Percentiles rank a stretch among this genome's conserved stretches.
phyloP scores from a whole-genome alignment of 2,329 filamentous ascomycete genomes.

The Verticillium albo-atrum region DNA sequence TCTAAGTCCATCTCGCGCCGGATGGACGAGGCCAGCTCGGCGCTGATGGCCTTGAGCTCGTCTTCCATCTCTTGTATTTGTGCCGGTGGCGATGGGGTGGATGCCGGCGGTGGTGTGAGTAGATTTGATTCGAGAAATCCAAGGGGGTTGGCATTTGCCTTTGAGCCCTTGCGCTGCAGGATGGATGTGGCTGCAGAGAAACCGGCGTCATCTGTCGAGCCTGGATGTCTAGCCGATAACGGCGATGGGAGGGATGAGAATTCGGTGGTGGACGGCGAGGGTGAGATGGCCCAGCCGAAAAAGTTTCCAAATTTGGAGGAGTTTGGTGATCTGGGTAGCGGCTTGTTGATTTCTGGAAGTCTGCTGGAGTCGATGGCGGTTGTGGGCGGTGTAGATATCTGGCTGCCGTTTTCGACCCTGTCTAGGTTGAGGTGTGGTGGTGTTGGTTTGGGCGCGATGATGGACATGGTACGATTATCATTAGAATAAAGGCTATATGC shows the following conservation, averaged over 20 bases:
- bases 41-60: slow-evolving; percentile 88
- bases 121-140: slow-evolving; percentile 49
- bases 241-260: slow-evolving; percentile 52
- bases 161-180: slow-evolving; percentile 26
- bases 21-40: slow-evolving; percentile 88
- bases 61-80: slow-evolving; percentile 87
- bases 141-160: slow-evolving; percentile 35
- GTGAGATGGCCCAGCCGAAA: slow-evolving; percentile 49
- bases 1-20: slow-evolving; percentile 94
- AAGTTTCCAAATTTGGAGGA: slow-evolving; percentile 45
- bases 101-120: slow-evolving; percentile 40
- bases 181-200: slow-evolving; percentile 7
- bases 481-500: slow-evolving; percentile 28
- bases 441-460: slow-evolving; percentile 43
- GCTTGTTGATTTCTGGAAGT: slow-evolving; percentile 45
- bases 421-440: slow-evolving; percentile 50
- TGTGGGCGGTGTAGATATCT: slow-evolving; percentile 18
- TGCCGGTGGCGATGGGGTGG: slow-evolving; percentile 34
- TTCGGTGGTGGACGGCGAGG: slow-evolving; percentile 42
- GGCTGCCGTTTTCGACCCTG: slow-evolving; percentile 26
- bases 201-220: slow-evolving; percentile 34
- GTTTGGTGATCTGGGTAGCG: slow-evolving; percentile 48
- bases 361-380: slow-evolving; percentile 10
- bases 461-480: slow-evolving; percentile 38
- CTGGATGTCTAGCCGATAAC: slow-evolving; percentile 35